A percentile compares a stretch with the other conserved stretches of the same genome.
Evolutionary conservation across 2,329 filamentous ascomycete species (phyloP).

Genomic region (Triangularia setosa): DNA sequence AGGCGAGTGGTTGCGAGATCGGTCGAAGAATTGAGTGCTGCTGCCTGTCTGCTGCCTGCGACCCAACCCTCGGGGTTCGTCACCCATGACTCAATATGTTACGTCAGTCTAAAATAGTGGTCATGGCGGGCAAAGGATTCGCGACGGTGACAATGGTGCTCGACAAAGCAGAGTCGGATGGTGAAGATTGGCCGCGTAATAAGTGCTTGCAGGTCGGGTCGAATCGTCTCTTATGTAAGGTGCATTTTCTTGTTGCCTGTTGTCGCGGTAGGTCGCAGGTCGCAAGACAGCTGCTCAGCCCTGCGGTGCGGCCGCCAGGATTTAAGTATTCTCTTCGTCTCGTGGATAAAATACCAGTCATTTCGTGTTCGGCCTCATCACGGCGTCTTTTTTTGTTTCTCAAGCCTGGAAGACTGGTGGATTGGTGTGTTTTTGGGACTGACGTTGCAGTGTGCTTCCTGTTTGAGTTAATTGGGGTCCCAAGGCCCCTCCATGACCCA

Average conservation of each 20-base stretch:
- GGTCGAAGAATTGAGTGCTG: neutral
- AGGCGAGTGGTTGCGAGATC: neutral
- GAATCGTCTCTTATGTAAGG: neutral
- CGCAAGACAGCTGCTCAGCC: constrained; percentile 4
- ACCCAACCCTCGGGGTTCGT: neutral
- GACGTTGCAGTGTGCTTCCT: constrained; percentile 8
- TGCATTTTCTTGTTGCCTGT: constrained; percentile 3
- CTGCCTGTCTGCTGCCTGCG: neutral
- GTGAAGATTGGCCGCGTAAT: neutral
- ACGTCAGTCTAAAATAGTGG: neutral
- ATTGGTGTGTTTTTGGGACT: neutral
- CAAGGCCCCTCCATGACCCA: constrained; percentile 1
- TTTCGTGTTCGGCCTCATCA: neutral
- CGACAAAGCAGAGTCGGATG: neutral
- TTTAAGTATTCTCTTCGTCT: neutral
- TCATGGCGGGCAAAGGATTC: neutral
- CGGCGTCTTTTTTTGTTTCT: neutral
- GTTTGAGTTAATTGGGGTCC: constrained; percentile 1
- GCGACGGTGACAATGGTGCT: neutral
- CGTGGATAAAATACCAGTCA: neutral
- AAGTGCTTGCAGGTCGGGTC: neutral
- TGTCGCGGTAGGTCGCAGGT: neutral
- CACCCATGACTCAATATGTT: neutral
- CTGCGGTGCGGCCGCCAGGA: constrained; percentile 6
- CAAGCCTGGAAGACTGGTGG: neutral